Conservation (phyloP, 140 eudicot genomes). For the Senecio squalidus region DNA sequence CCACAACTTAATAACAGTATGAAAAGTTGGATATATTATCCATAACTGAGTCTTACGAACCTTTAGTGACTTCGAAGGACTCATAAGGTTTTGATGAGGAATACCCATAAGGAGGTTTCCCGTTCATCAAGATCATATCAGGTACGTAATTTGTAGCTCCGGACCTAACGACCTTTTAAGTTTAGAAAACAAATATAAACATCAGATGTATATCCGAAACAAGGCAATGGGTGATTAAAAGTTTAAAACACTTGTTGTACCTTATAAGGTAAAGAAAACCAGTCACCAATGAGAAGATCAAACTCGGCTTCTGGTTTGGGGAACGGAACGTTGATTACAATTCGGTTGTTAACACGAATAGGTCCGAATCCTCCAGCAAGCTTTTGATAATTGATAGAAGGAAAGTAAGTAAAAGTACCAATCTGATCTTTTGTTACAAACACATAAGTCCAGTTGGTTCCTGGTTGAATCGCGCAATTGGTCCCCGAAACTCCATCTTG, state of each 20-base stretch:
- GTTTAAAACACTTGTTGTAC: too few species aligned
- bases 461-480: constrained; percentile 77
- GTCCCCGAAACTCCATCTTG: constrained; percentile 84
- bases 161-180: constrained; percentile 31
- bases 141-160: constrained; percentile 29
- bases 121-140: constrained; percentile 52
- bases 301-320: constrained; percentile 67
- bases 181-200: background rate
- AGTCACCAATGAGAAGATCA: constrained; percentile 65
- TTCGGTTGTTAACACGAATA: constrained; percentile 52
- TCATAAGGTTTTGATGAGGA: constrained; percentile 22
- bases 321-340: constrained; percentile 63
- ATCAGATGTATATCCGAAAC: background rate
- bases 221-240: too few species aligned
- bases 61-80: constrained; percentile 50
- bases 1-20: background rate
- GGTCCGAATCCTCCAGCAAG: constrained; percentile 77
- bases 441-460: constrained; percentile 59
- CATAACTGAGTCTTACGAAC: constrained; percentile 9
- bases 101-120: constrained; percentile 53
- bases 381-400: constrained; percentile 62
- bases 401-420: constrained; percentile 64
- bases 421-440: constrained; percentile 74
- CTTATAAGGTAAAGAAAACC: constrained; percentile 45
- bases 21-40: background rate